These are phyloP conservation scores for Crucibulum laeve DNA, from an alignment of 768 basidiomycete genomes.

Conservation along the genomic window DNA sequence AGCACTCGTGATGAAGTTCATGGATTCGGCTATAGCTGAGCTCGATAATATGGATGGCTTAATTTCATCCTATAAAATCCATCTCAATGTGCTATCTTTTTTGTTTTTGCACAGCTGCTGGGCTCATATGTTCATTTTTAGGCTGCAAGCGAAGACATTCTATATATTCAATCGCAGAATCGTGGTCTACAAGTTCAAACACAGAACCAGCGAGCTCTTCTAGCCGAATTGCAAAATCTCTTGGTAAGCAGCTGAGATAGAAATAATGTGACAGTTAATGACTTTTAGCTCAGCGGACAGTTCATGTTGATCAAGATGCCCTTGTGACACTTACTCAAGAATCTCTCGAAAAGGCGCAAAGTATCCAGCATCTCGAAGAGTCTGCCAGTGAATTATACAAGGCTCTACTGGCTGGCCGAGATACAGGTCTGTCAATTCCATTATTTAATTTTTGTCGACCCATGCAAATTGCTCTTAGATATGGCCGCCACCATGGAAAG, in stretches of 20 bases:
- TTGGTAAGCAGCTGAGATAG: slow-evolving; percentile 44
- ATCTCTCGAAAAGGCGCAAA: slow-evolving; percentile 74
- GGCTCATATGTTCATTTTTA: slow-evolving; percentile 22
- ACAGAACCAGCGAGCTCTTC: slow-evolving; percentile 85
- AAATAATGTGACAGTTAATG: not conserved
- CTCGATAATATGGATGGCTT: slow-evolving; percentile 87
- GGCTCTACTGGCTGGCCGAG: slow-evolving; percentile 84
- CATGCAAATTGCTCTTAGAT: slow-evolving; percentile 37
- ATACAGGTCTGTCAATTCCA: slow-evolving; percentile 56
- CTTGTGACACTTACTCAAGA: slow-evolving; percentile 81
- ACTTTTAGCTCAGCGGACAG: slow-evolving; percentile 72
- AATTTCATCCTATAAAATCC: slow-evolving; percentile 93
- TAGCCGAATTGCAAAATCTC: slow-evolving; percentile 84
- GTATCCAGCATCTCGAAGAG: slow-evolving; percentile 76
- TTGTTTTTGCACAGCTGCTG: not conserved
- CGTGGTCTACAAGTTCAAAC: slow-evolving; percentile 96
- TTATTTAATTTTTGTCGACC: slow-evolving; percentile 6
- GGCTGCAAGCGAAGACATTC: slow-evolving; percentile 95
- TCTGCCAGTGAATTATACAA: slow-evolving; percentile 91
- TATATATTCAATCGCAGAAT: slow-evolving; percentile 93
- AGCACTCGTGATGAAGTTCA: slow-evolving; percentile 74
- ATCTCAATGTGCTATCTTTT: slow-evolving; percentile 65
- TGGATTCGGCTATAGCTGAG: slow-evolving; percentile 87
- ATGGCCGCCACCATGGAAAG: slow-evolving; percentile 98
- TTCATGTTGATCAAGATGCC: slow-evolving; percentile 81